These are phyloP conservation scores for Rhododendron ovatum DNA, from an alignment of 148 eudicot genomes.

Conservation along the genomic window DNA sequence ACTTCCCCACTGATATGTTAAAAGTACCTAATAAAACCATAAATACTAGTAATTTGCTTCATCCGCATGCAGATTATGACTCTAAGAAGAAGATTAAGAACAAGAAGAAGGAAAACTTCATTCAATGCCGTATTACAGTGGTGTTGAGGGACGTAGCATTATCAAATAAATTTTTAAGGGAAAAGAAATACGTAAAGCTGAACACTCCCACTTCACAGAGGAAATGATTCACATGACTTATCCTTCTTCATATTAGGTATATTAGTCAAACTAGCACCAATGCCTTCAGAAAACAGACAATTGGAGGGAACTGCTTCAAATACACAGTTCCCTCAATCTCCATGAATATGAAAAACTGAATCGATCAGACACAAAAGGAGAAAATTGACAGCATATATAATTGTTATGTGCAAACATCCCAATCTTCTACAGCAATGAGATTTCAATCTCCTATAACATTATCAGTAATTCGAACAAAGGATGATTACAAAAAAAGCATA, in stretches of 20 bases:
- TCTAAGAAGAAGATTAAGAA: no score
- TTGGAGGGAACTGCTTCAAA: neutral
- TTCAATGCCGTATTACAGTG: neutral
- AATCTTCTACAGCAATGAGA: no score
- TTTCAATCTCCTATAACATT: no score
- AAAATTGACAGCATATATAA: no score
- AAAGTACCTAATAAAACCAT: neutral
- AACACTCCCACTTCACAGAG: neutral
- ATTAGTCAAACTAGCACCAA: neutral
- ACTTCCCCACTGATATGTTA: neutral
- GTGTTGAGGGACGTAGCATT: neutral
- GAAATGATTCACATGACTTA: neutral
- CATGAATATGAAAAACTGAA: no score
- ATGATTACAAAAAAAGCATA: no score
- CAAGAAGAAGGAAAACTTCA: neutral
- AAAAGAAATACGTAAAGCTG: neutral
- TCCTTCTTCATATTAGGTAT: neutral
- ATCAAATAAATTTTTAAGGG: no score
- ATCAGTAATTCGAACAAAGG: no score
- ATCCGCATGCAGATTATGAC: no score
- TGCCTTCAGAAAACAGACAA: neutral
- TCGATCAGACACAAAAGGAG: no score
- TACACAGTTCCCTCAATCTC: no score
- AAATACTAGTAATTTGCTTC: neutral
- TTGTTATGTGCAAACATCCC: no score